These are phyloP conservation scores for Colletotrichum kahawae DNA, from an alignment of 2,329 filamentous ascomycete genomes.

Conservation along the genomic window DNA sequence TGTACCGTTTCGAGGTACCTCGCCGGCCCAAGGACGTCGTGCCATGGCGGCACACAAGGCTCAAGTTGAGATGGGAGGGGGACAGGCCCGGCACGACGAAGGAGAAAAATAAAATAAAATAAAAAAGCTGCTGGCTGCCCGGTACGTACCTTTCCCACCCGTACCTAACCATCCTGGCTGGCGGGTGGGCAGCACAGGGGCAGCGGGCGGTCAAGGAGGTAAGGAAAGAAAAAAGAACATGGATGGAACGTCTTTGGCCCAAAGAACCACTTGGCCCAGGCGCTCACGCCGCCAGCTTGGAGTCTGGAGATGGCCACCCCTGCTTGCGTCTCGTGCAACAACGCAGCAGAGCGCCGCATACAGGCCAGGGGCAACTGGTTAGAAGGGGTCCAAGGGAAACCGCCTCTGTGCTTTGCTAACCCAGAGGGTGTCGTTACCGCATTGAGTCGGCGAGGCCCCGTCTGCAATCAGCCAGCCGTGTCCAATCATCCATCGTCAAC, in stretches of 20 bases:
- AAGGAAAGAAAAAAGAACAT: conserved; percentile 22
- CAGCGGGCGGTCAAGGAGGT: conserved; percentile 16
- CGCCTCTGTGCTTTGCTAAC: not conserved
- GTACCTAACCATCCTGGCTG: not conserved
- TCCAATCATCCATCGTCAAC: not conserved
- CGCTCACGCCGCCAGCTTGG: conserved; percentile 21
- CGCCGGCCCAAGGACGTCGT: not conserved
- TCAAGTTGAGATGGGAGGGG: not conserved
- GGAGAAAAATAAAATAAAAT: not conserved
- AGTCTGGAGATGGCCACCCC: conserved; percentile 20
- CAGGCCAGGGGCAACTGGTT: not conserved
- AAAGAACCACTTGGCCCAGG: conserved; percentile 24
- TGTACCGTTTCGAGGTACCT: not conserved
- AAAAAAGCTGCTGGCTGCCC: not conserved
- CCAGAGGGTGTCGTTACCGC: conserved; percentile 9
- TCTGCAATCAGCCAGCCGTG: not conserved
- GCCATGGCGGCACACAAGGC: conserved; percentile 19
- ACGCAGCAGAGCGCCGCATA: not conserved
- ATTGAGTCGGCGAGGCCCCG: not conserved
- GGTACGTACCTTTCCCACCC: not conserved
- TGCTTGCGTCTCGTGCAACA: conserved; percentile 20
- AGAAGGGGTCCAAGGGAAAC: conserved; percentile 12
- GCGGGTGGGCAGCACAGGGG: not conserved
- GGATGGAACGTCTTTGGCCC: conserved; percentile 23
- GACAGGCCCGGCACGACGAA: not conserved